These are phyloP conservation scores for Leptographium wingfieldii DNA, from an alignment of 2,329 filamentous ascomycete genomes.

Conservation along the genomic window DNA sequence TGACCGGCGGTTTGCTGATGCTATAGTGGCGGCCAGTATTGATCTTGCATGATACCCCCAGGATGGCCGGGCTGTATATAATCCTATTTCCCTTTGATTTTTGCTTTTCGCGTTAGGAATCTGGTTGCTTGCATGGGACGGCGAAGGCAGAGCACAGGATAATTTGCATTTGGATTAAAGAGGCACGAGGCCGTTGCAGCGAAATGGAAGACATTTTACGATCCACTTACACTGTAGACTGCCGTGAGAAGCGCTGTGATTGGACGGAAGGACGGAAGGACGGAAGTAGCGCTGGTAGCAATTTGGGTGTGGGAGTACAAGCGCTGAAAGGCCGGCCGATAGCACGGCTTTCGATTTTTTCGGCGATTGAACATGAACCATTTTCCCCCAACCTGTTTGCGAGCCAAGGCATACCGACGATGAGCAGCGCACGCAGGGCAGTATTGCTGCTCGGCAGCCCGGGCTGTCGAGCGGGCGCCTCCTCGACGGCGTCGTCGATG, in stretches of 20 bases:
- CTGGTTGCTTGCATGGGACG: background rate
- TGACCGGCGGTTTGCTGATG: conserved; percentile 7
- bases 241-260: background rate
- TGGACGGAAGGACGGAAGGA: background rate
- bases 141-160: background rate
- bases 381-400: no score
- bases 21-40: background rate
- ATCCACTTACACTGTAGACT: background rate
- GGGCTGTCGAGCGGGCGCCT: background rate
- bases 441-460: conserved; percentile 6
- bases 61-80: background rate
- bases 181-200: background rate
- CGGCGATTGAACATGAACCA: background rate
- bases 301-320: background rate
- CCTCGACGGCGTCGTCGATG: background rate
- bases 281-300: background rate
- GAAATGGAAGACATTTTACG: background rate
- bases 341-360: background rate
- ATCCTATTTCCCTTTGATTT: background rate
- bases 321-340: background rate
- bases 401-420: background rate
- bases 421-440: conserved; percentile 8
- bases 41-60: background rate
- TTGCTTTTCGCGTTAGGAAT: background rate
- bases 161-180: background rate